A percentile compares a stretch with the other conserved stretches of the same genome.
Evolutionary conservation across 2,329 filamentous ascomycete species (phyloP).

Genomic region (Paramyrothecium sp.): DNA sequence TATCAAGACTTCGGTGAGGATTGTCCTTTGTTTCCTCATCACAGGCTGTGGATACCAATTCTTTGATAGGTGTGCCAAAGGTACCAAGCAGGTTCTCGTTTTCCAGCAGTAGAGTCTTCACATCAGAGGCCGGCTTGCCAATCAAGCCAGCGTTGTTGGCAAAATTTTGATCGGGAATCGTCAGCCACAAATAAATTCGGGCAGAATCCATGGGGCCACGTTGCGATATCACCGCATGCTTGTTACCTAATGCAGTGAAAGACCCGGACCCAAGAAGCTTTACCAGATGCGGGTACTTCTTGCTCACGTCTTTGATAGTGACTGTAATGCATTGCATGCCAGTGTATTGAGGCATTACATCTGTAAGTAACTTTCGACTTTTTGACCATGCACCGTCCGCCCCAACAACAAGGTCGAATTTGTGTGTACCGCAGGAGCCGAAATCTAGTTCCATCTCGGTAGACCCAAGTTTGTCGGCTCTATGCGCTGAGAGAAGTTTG

Average conservation of each 20-base stretch:
- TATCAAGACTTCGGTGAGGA: not conserved
- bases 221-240: not conserved
- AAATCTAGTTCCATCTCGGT: slow-evolving; percentile 24
- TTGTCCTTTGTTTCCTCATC: not conserved
- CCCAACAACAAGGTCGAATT: slow-evolving; percentile 42
- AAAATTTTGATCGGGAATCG: not conserved
- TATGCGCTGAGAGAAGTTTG: slow-evolving; percentile 37
- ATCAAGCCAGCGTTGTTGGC: not conserved
- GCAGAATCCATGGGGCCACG: not conserved
- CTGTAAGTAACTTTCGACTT: not conserved
- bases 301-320: not conserved
- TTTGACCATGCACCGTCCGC: slow-evolving; percentile 63
- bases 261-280: not conserved
- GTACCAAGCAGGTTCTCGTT: not conserved
- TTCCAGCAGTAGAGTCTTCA: not conserved
- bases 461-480: slow-evolving; percentile 38
- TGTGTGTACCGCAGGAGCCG: not conserved
- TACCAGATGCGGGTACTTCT: not conserved
- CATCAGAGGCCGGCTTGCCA: not conserved
- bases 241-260: not conserved
- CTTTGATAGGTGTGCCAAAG: not conserved
- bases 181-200: not conserved
- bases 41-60: not conserved
- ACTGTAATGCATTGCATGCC: not conserved
- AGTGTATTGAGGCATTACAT: not conserved